Evolutionary conservation across 2,329 filamentous ascomycete genomes (phyloP).

Genomic region (Dissoconium aciculare): DNA sequence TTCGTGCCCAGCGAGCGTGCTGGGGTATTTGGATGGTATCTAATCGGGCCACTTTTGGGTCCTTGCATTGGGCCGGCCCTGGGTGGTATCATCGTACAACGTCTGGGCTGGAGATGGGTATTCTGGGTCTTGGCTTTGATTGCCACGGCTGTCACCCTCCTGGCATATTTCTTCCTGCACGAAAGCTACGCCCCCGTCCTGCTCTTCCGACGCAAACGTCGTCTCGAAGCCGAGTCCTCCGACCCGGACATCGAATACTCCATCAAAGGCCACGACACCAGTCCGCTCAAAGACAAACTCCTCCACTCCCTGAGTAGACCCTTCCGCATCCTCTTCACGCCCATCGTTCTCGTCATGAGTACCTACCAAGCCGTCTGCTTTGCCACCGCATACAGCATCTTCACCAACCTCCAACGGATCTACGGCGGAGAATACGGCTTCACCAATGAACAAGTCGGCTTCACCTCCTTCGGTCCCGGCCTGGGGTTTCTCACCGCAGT

Average conservation of each 20-base stretch:
- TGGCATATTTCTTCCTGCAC: conserved; percentile 30
- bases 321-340: conserved; percentile 30
- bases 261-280: conserved; percentile 29
- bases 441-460: conserved; percentile 32
- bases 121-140: conserved; percentile 35
- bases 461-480: conserved; percentile 33
- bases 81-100: conserved; percentile 31
- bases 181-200: conserved; percentile 33
- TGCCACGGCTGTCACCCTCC: conserved; percentile 28
- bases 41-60: conserved; percentile 31
- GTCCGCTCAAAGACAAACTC: conserved; percentile 26
- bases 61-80: conserved; percentile 28
- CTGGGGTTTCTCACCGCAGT: conserved; percentile 31
- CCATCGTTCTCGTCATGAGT: conserved; percentile 33
- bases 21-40: conserved; percentile 33
- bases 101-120: conserved; percentile 34
- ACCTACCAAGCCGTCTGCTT: conserved; percentile 34
- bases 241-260: conserved; percentile 26
- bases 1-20: conserved; percentile 33
- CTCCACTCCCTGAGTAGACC: conserved; percentile 27
- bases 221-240: conserved; percentile 17
- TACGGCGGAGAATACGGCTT: conserved; percentile 31
- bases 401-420: conserved; percentile 35
- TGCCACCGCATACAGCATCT: conserved; percentile 34
- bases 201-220: conserved; percentile 23